Evolutionary conservation across 108 stramenopile species (phyloP), one percentile per base, ranked within the genome.

Genomic region (Fistulifera pelliculosa): DNA sequence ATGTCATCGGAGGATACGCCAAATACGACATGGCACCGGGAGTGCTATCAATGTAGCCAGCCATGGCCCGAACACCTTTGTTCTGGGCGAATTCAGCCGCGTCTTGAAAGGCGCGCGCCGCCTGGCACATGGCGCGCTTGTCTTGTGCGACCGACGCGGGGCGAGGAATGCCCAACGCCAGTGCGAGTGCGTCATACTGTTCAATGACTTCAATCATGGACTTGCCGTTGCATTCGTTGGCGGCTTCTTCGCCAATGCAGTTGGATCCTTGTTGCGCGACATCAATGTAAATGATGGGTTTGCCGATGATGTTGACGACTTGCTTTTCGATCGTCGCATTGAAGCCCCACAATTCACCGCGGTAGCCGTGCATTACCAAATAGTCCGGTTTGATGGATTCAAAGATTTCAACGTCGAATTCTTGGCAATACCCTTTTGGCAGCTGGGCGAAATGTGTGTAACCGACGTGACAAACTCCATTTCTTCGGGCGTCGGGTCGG

Each of bases 231-330:
- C 44, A 47, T 11, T 22, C 6, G 8, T 35, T 35, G 8, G 31
- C 31, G 8, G 3, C 8, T 3, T 41, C 41, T 15, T 49, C 16
- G 11, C 22, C 41, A 7, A 27, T 24, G 45, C 61, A 62, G 16
- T 41, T 27, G 3, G 18, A 16, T n/a, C 61, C 61, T 26, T 62
- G 22, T 27, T 24, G 41, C 7, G 61, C 18, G 25, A 42, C 15
- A 26, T 62, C 61, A 53, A 42, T 62, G 52, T 42, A 62, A 27
- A 62, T 53, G 24, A 62, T 62, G 19, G 25, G 54, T 43, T 43
- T 38, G 17, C 16, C 52, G n/a, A 41, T 56, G 18, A 56, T 28
- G 14, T 40, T 17, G n/a, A 19, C 22, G 31, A 28, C 54, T 19
- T 18, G 23, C 16, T 38, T 23, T 8, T 24, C 54, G 8, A 35